Conservation (phyloP, 257 asterid genomes). For the Solanum paucissectum region DNA sequence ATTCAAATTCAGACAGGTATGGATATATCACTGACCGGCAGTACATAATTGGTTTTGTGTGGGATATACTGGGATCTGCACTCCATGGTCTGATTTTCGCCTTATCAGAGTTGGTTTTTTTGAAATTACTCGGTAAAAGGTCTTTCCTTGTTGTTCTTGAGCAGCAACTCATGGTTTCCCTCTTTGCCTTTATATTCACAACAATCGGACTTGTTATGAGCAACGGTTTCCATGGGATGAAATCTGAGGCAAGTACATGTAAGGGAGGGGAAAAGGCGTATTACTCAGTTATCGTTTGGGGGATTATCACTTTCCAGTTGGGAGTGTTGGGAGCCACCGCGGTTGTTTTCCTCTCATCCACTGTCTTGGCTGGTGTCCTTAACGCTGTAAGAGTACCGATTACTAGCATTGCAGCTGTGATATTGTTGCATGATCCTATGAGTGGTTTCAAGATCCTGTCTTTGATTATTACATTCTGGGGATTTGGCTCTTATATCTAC, state of each 20-base stretch:
- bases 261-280: constrained; percentile 52
- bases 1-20: constrained; percentile 65
- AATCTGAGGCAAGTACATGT: constrained; percentile 45
- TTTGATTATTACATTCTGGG: constrained; percentile 73
- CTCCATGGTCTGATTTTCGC: constrained; percentile 89
- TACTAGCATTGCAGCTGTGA: constrained; percentile 74
- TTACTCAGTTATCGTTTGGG: constrained; percentile 63
- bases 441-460: constrained; percentile 90
- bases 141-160: constrained; percentile 85
- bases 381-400: constrained; percentile 78
- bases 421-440: constrained; percentile 66
- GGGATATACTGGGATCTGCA: constrained; percentile 74
- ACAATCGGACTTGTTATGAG: constrained; percentile 56
- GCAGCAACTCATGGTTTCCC: constrained; percentile 88
- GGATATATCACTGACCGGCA: constrained; percentile 32
- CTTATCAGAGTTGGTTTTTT: constrained; percentile 60
- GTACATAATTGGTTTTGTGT: constrained; percentile 55
- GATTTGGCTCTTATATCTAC: constrained; percentile 67
- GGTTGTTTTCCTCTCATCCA: constrained; percentile 63
- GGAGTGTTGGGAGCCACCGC: constrained; percentile 81
- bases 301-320: constrained; percentile 59
- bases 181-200: constrained; percentile 59
- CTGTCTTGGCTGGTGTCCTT: constrained; percentile 89
- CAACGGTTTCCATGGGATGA: constrained; percentile 48
- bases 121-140: constrained; percentile 49